Percentiles rank a stretch among this genome's conserved stretches.
These are phyloP conservation scores for Sporothrix sp. DNA, from an alignment of 2,329 filamentous ascomycete species.

Conservation along the genomic window DNA sequence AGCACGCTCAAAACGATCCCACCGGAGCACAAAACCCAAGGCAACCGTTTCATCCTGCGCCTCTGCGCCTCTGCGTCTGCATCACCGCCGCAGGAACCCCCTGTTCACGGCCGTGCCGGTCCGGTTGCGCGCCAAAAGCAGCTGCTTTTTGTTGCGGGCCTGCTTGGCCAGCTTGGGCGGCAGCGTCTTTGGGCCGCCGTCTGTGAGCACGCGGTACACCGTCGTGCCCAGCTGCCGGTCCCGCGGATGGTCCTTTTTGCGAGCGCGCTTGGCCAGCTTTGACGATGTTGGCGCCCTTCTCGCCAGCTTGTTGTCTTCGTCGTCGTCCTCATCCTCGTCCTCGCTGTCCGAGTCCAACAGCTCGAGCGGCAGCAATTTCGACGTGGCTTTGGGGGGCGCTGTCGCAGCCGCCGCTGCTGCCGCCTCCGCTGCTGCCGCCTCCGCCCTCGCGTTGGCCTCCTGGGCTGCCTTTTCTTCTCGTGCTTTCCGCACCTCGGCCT, in stretches of 20 bases:
- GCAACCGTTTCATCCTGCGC: no score
- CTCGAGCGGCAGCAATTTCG: constrained; percentile 42
- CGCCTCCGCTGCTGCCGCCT: constrained; percentile 7
- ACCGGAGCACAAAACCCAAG: no score
- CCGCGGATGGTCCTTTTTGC: constrained; percentile 27
- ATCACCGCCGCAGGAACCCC: constrained; percentile 35
- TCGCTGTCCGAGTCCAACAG: constrained; percentile 45
- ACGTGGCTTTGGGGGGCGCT: constrained; percentile 23
- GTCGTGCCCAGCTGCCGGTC: constrained; percentile 45
- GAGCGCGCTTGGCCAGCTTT: neutral
- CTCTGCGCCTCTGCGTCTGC: no score
- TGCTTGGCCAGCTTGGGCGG: constrained; percentile 39
- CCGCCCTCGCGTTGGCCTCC: constrained; percentile 16
- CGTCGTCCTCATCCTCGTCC: constrained; percentile 25
- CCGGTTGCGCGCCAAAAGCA: constrained; percentile 37
- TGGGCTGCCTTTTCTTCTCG: constrained; percentile 16
- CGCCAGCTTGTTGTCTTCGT: constrained; percentile 11
- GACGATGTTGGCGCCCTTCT: neutral
- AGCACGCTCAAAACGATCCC: no score
- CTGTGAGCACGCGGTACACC: constrained; percentile 40
- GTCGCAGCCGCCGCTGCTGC: constrained; percentile 17
- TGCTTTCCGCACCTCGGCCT: constrained; percentile 38
- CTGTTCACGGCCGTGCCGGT: constrained; percentile 26
- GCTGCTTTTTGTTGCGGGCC: constrained; percentile 33
- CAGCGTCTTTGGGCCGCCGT: constrained; percentile 35